Conservation (phyloP, 2,329 filamentous ascomycete species). For the Fonsecaea pedrosoi region DNA sequence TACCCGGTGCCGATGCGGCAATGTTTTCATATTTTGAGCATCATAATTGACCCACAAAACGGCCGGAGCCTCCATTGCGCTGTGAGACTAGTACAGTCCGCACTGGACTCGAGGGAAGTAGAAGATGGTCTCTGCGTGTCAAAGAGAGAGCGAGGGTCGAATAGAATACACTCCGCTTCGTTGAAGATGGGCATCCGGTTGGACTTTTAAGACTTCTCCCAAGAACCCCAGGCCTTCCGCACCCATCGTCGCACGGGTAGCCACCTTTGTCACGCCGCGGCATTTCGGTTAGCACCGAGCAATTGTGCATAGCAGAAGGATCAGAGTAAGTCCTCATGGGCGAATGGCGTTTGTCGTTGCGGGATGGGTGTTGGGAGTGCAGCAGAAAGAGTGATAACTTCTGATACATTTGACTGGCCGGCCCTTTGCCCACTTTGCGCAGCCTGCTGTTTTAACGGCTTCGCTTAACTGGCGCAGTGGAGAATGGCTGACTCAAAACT, state of each 20-base stretch:
- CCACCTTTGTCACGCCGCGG: too few relatives aligned
- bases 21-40: neutral
- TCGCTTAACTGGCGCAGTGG: neutral
- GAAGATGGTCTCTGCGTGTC: neutral
- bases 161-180: neutral
- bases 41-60: slow-evolving; percentile 4
- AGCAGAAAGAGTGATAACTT: too few relatives aligned
- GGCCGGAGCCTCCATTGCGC: neutral
- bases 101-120: neutral
- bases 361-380: too few relatives aligned
- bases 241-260: too few relatives aligned
- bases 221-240: too few relatives aligned
- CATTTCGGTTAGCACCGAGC: too few relatives aligned
- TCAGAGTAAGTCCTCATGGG: too few relatives aligned
- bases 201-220: too few relatives aligned
- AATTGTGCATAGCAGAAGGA: too few relatives aligned
- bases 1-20: neutral
- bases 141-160: neutral
- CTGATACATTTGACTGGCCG: neutral
- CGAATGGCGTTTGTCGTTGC: too few relatives aligned
- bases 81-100: neutral
- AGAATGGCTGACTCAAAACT: neutral
- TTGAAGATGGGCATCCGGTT: too few relatives aligned
- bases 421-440: neutral
- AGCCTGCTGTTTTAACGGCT: neutral